Conservation (phyloP, 2,329 filamentous ascomycete species). For the Pseudopyricularia cyperi region DNA sequence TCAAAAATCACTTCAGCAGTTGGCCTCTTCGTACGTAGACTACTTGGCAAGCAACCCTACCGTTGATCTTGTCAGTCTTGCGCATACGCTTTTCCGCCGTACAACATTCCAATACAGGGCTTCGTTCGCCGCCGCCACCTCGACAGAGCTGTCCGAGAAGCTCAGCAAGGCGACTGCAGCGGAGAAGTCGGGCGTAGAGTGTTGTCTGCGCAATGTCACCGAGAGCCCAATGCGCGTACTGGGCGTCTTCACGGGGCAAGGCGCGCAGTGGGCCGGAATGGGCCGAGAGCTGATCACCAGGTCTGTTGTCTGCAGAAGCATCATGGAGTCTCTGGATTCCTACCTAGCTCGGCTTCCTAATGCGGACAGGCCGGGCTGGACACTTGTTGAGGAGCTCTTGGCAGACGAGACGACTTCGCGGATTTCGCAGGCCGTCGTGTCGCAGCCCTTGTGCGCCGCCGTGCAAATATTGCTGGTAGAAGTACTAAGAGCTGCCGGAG, state of each 20-base stretch:
- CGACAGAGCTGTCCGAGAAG: slow-evolving; percentile 8
- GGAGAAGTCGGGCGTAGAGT: background rate
- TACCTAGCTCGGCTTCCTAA: background rate
- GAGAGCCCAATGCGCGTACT: slow-evolving; percentile 13
- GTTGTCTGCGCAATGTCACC: background rate
- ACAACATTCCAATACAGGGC: slow-evolving; percentile 18
- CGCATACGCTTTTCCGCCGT: slow-evolving; percentile 14
- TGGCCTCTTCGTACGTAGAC: background rate
- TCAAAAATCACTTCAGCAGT: background rate
- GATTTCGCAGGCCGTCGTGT: slow-evolving; percentile 21
- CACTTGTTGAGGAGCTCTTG: slow-evolving; percentile 20
- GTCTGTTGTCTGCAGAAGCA: slow-evolving; percentile 18
- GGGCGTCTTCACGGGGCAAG: slow-evolving; percentile 22
- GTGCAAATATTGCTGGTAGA: slow-evolving; percentile 17
- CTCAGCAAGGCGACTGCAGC: slow-evolving; percentile 8
- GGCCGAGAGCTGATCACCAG: slow-evolving; percentile 21
- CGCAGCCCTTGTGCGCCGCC: slow-evolving; percentile 16
- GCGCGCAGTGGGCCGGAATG: slow-evolving; percentile 23
- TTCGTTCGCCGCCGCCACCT: slow-evolving; percentile 13
- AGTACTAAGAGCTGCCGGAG: slow-evolving; percentile 11
- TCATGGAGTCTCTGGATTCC: background rate
- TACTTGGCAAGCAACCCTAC: background rate
- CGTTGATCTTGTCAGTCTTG: background rate
- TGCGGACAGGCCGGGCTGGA: slow-evolving; percentile 13
- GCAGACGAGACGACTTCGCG: slow-evolving; percentile 13